Evolutionary conservation across 108 stramenopile genomes (phyloP), one percentile per base, ranked within the genome.

Genomic region (Aurantiochytrium sp.): DNA sequence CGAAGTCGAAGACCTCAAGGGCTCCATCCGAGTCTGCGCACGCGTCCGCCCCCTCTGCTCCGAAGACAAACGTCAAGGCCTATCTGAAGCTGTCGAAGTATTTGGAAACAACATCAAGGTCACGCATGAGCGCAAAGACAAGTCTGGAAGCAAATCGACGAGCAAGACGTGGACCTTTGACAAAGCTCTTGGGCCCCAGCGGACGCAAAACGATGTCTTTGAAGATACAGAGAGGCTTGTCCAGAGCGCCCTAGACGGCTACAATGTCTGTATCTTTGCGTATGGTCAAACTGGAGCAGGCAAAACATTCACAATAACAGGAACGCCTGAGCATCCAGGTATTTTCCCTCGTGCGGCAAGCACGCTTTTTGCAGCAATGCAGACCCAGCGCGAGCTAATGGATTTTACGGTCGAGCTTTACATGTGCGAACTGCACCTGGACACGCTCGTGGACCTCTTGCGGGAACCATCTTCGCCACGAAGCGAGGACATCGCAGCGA

Each of bases 391-490:
- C 23, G n/a, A 89, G 16, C 3, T 71, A 19, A 4, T 43, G 42
- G 89, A 29, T 1, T 92, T 94, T 76, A 72, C 88, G 42, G 45
- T 94, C 42, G 94, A 94, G 89, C 89, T 94, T 14, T 94, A 94
- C 73, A 93, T 93, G 87, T 93, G 94, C 92, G 87, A 91, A 14
- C 69, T 95, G 51, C 87, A 95, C 90, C 94, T 94, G 71, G 95
- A 96, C 53, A 72, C 91, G 5, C 95, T 99, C 35, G 91, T 93
- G 43, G 99, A 99, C 90, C 83, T 99, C 29, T 35, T 35, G 29
- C 29, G 29, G 29, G 29, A 35, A 35, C 29, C 29, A 35, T 35
- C 29, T 35, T 0, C 29, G 29, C 29, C 29, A 35, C 29, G 29
- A 35, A 35, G 29, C 29, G 29, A 35, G 29, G 1, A 35, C 29